Percentiles rank a stretch among this genome's conserved stretches.
Conservation (phyloP, 257 asterid species). For the Oldenlandia corymbosa region DNA sequence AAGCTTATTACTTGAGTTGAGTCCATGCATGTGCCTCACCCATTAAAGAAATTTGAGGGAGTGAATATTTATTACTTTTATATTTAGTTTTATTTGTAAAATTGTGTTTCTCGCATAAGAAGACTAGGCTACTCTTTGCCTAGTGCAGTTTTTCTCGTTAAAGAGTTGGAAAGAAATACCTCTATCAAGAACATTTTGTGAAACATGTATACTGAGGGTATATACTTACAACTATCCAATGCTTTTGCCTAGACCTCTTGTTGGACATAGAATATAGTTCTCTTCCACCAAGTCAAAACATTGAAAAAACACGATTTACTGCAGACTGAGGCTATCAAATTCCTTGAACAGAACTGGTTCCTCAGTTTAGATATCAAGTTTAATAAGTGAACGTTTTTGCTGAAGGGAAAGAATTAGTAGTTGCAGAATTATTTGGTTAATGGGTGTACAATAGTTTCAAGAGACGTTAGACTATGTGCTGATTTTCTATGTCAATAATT, state of each 20-base stretch:
- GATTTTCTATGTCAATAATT: too few species aligned
- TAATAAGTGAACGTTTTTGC: background rate
- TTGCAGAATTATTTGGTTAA: background rate
- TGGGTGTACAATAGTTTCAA: background rate
- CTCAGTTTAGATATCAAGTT: background rate
- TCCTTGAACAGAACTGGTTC: background rate
- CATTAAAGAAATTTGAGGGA: slow-evolving; percentile 22
- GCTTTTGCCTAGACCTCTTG: background rate
- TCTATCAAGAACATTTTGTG: too few species aligned
- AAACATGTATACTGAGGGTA: too few species aligned
- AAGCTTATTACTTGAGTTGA: slow-evolving; percentile 64
- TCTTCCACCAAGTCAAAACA: background rate
- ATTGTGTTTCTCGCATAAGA: background rate
- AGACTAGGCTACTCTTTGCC: background rate
- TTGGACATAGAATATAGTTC: background rate
- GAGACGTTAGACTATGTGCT: too few species aligned
- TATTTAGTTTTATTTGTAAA: background rate
- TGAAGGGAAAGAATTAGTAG: background rate
- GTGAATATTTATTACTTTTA: slow-evolving; percentile 16
- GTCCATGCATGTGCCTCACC: slow-evolving; percentile 41
- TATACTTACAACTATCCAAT: background rate
- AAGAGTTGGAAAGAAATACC: too few species aligned
- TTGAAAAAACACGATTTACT: background rate
- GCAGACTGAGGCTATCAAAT: background rate
- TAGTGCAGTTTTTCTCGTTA: too few species aligned